phyloP scores from a whole-genome alignment of 345 rosid species.

The Hypericum perforatum region DNA sequence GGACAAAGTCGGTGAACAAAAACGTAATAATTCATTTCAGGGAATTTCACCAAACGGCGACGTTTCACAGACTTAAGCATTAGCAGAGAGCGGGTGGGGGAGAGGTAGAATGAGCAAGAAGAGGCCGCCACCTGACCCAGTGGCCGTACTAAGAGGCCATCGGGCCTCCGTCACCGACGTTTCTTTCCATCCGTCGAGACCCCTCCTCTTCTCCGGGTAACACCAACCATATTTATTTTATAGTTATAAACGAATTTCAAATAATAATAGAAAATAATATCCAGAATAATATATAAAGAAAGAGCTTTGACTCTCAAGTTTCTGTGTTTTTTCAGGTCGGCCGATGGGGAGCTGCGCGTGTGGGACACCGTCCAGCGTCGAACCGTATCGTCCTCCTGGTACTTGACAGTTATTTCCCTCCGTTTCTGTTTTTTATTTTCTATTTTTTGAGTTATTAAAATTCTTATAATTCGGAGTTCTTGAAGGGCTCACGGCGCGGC shows the following conservation, averaged over 20 bases:
- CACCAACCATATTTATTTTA: neutral
- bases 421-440: too few species aligned
- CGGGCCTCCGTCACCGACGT: conserved; percentile 82
- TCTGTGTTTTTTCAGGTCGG: conserved; percentile 34
- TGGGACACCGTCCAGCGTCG: conserved; percentile 78
- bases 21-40: too few species aligned
- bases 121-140: conserved; percentile 77
- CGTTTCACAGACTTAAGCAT: conserved; percentile 7
- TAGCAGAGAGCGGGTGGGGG: conserved; percentile 7
- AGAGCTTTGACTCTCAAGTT: neutral
- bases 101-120: conserved; percentile 36
- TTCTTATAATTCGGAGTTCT: neutral
- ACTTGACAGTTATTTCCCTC: neutral
- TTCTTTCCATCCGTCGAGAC: conserved; percentile 60
- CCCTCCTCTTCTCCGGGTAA: conserved; percentile 73
- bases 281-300: too few species aligned
- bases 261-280: neutral
- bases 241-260: neutral
- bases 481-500: conserved; percentile 80
- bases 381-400: conserved; percentile 68
- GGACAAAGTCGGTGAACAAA: too few species aligned
- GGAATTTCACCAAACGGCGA: too few species aligned
- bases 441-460: neutral
- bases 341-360: conserved; percentile 83
- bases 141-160: conserved; percentile 83